phyloP scores from a whole-genome alignment of 257 asterid genomes.

The Plantago major region DNA sequence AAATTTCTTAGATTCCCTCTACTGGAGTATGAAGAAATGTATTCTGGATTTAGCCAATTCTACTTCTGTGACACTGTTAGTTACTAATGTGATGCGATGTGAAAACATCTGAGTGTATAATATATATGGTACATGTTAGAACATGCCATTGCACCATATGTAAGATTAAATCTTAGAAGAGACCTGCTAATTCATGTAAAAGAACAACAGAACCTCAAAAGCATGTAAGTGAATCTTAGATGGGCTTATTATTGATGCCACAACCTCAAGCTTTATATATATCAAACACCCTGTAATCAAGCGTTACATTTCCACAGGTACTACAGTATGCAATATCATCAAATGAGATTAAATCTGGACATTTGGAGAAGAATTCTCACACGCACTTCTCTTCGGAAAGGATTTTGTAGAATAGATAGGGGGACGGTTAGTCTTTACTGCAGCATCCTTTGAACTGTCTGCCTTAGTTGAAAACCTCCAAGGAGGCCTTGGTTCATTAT shows the following conservation, averaged over 20 bases:
- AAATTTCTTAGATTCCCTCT: slow-evolving; percentile 20
- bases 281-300: not conserved
- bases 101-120: too few species aligned
- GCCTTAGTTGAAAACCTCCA: slow-evolving; percentile 54
- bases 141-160: too few species aligned
- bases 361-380: slow-evolving; percentile 64
- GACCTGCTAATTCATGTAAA: too few species aligned
- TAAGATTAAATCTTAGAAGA: too few species aligned
- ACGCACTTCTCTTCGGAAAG: slow-evolving; percentile 21
- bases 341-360: slow-evolving; percentile 31
- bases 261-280: too few species aligned
- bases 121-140: too few species aligned
- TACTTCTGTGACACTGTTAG: too few species aligned
- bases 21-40: slow-evolving; percentile 27
- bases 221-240: too few species aligned
- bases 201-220: too few species aligned
- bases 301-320: not conserved
- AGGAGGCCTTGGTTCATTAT: slow-evolving; percentile 40
- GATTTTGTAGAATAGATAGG: slow-evolving; percentile 32
- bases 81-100: too few species aligned
- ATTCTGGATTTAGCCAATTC: too few species aligned
- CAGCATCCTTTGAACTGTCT: slow-evolving; percentile 30
- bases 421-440: slow-evolving; percentile 25
- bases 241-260: too few species aligned
- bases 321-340: not conserved